Conservation (phyloP, 1,284 basidiomycete species). For the Volvariella surrecta region DNA sequence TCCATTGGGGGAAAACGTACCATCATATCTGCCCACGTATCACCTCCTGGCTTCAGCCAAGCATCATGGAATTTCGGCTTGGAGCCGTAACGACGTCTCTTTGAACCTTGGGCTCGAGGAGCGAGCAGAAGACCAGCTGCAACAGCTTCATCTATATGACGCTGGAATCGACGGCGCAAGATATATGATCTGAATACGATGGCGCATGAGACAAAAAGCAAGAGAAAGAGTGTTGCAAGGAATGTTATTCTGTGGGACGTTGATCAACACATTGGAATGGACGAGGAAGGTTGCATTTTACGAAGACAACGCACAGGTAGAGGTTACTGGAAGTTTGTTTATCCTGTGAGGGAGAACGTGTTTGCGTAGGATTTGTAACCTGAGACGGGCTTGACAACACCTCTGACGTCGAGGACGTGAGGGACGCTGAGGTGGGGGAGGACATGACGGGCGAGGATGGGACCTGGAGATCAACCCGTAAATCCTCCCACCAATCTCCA, state of each 20-base stretch:
- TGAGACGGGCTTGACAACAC: too few relatives aligned
- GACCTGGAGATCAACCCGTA: too few relatives aligned
- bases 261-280: neutral
- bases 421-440: too few relatives aligned
- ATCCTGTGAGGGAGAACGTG: too few relatives aligned
- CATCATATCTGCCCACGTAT: slow-evolving; percentile 40
- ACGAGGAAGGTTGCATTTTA: slow-evolving; percentile 8
- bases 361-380: too few relatives aligned
- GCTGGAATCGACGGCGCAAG: slow-evolving; percentile 49
- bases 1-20: slow-evolving; percentile 22
- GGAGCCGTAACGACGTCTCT: slow-evolving; percentile 34
- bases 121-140: slow-evolving; percentile 34
- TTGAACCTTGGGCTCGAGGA: slow-evolving; percentile 26
- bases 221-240: slow-evolving; percentile 57
- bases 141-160: slow-evolving; percentile 39
- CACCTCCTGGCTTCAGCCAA: slow-evolving; percentile 29
- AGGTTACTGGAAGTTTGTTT: slow-evolving; percentile 23
- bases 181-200: slow-evolving; percentile 57
- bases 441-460: too few relatives aligned
- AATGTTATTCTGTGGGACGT: slow-evolving; percentile 49
- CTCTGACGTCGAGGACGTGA: too few relatives aligned
- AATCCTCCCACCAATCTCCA: too few relatives aligned
- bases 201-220: slow-evolving; percentile 53
- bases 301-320: slow-evolving; percentile 22
- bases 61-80: slow-evolving; percentile 48